Conservation (phyloP, 2,329 filamentous ascomycete species). For the Cryphonectria japonica region DNA sequence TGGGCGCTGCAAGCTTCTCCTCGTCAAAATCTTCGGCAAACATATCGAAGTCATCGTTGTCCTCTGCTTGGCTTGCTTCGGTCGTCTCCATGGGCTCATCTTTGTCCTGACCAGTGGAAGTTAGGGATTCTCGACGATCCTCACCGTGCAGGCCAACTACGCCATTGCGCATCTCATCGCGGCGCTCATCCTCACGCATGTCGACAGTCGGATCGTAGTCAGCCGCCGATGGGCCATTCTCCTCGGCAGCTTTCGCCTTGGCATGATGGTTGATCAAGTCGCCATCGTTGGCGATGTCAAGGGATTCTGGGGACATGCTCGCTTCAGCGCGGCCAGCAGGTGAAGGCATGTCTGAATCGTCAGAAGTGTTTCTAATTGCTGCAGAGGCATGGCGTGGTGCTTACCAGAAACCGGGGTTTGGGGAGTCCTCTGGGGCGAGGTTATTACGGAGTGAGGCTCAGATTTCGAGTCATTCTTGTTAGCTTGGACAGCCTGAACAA, state of each 20-base stretch:
- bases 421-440: slow-evolving; percentile 44
- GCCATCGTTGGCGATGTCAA: slow-evolving; percentile 68
- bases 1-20: slow-evolving; percentile 64
- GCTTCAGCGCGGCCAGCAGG: slow-evolving; percentile 45
- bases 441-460: slow-evolving; percentile 51
- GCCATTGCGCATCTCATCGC: slow-evolving; percentile 67
- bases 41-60: slow-evolving; percentile 81
- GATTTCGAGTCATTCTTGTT: slow-evolving; percentile 62
- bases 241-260: slow-evolving; percentile 46
- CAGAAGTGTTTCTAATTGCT: slow-evolving; percentile 2
- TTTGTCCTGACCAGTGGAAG: slow-evolving; percentile 32
- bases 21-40: slow-evolving; percentile 81
- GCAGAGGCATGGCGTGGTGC: slow-evolving; percentile 27
- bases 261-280: slow-evolving; percentile 67
- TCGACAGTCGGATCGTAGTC: slow-evolving; percentile 90
- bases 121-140: slow-evolving; percentile 33
- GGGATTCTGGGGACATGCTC: slow-evolving; percentile 60
- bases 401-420: slow-evolving; percentile 55
- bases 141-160: slow-evolving; percentile 57
- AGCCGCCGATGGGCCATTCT: slow-evolving; percentile 84
- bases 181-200: slow-evolving; percentile 80
- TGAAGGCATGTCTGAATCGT: slow-evolving; percentile 33
- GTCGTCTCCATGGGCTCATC: slow-evolving; percentile 39
- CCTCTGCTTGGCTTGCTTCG: slow-evolving; percentile 52
- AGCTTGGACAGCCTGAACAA: slow-evolving; percentile 73